phyloP scores from a whole-genome alignment of 495 filamentous ascomycete species.

The Filosporella fistucella region DNA sequence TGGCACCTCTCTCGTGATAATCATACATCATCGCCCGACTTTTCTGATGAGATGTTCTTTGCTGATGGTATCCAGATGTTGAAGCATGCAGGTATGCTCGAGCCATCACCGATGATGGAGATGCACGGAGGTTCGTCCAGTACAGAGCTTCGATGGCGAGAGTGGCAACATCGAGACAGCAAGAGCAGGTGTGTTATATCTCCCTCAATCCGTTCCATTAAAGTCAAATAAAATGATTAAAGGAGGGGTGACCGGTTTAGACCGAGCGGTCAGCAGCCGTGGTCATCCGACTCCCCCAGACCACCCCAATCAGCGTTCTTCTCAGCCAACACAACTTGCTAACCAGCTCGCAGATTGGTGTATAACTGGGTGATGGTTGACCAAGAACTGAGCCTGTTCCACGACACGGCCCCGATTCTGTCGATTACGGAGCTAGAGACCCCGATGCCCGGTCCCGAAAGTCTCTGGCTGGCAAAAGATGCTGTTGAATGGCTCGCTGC shows the following conservation, averaged over 20 bases:
- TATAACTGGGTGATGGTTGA: slow-evolving; percentile 67
- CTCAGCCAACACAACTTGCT: no score
- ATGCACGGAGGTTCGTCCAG: slow-evolving; percentile 29
- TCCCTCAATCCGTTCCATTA: neutral
- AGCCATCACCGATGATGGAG: slow-evolving; percentile 33
- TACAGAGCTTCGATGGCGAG: slow-evolving; percentile 47
- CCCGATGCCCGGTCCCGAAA: slow-evolving; percentile 52
- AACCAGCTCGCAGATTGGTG: slow-evolving; percentile 42
- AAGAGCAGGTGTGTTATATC: slow-evolving; percentile 41
- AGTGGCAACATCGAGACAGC: slow-evolving; percentile 54
- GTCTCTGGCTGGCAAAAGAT: slow-evolving; percentile 27
- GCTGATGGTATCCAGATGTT: slow-evolving; percentile 48
- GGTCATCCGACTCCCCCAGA: no score
- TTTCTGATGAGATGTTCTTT: neutral
- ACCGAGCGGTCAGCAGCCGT: no score
- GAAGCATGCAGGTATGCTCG: slow-evolving; percentile 47
- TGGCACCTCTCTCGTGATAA: no score
- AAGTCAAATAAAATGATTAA: neutral
- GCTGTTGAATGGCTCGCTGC: slow-evolving; percentile 42
- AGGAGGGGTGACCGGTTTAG: no score
- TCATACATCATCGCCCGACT: neutral
- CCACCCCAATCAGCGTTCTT: no score
- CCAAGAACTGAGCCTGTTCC: slow-evolving; percentile 59
- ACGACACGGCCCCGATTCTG: slow-evolving; percentile 53
- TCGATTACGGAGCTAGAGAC: slow-evolving; percentile 52